These are phyloP conservation scores for Paralagenidium karlingii DNA, from an alignment of 352 stramenopile species.

Conservation along the genomic window DNA sequence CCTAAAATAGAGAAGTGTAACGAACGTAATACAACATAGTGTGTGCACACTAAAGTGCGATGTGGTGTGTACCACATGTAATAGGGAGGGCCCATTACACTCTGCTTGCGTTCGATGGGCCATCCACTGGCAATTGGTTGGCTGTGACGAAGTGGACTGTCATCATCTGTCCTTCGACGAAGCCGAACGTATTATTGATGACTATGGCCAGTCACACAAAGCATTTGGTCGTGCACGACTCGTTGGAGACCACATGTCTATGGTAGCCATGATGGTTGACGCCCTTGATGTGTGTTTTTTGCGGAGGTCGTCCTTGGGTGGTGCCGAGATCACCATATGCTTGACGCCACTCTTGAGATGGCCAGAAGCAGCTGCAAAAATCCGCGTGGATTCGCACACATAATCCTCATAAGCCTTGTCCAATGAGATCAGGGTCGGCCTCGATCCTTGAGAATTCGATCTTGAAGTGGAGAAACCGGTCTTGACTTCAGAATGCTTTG, in stretches of 20 bases:
- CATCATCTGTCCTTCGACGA: slow-evolving; percentile 8
- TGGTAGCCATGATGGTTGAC: slow-evolving; percentile 84
- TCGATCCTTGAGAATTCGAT: no score
- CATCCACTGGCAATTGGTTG: slow-evolving; percentile 90
- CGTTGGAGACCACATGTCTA: slow-evolving; percentile 35
- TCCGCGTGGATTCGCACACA: slow-evolving; percentile 87
- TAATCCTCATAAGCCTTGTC: slow-evolving; percentile 59
- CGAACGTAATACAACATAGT: no score
- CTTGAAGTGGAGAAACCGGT: no score
- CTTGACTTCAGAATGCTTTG: no score
- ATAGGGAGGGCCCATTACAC: no score
- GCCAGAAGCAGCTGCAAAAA: slow-evolving; percentile 68
- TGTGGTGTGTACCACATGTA: no score
- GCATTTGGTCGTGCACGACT: slow-evolving; percentile 35
- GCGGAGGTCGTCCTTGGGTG: slow-evolving; percentile 75
- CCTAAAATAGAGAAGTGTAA: no score
- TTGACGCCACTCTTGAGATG: slow-evolving; percentile 81
- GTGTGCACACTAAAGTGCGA: no score
- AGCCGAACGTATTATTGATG: slow-evolving; percentile 11
- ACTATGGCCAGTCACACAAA: slow-evolving; percentile 7
- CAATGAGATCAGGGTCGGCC: slow-evolving; percentile 43
- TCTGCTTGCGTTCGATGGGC: slow-evolving; percentile 79
- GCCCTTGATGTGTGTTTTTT: slow-evolving; percentile 91
- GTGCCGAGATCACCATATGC: slow-evolving; percentile 90
- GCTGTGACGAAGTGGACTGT: slow-evolving; percentile 16